A percentile compares a stretch with the other conserved stretches of the same genome.
Conservation (phyloP, 805 yeast genomes). For the Candida pseudofarinosa region DNA sequence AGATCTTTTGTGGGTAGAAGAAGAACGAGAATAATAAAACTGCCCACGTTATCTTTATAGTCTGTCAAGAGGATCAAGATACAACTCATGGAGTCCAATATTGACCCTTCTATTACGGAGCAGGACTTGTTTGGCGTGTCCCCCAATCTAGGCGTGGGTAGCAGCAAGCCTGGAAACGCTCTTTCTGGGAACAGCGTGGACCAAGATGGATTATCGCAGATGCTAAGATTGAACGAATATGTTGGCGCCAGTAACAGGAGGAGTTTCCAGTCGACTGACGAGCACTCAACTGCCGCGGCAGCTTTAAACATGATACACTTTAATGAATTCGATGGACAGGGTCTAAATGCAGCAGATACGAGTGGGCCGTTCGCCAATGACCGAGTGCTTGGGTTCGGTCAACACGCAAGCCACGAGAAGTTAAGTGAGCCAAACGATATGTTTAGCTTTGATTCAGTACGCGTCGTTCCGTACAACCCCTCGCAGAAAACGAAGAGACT, state of each 20-base stretch:
- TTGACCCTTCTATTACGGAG: conserved; percentile 16
- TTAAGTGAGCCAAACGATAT: neutral
- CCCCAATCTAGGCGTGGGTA: conserved; percentile 1
- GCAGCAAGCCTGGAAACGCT: conserved; percentile 4
- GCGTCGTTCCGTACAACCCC: conserved; percentile 31
- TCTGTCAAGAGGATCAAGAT: too few species aligned
- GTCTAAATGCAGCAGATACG: neutral
- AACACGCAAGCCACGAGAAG: neutral
- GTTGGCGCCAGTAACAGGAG: conserved; percentile 6
- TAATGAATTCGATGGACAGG: conserved; percentile 8
- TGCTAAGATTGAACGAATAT: conserved; percentile 14
- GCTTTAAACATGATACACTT: conserved; percentile 20
- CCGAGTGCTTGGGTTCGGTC: neutral
- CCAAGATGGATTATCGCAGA: conserved; percentile 5
- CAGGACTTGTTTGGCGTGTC: conserved; percentile 12
- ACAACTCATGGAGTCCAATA: conserved; percentile 14
- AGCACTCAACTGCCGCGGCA: conserved; percentile 12
- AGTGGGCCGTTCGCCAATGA: neutral
- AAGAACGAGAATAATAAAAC: too few species aligned
- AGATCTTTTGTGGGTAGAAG: too few species aligned
- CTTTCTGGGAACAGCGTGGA: neutral
- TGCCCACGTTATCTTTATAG: too few species aligned
- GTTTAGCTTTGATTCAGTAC: conserved; percentile 3
- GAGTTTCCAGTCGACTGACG: neutral
- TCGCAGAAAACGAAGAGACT: conserved; percentile 26